A percentile compares a stretch with the other conserved stretches of the same genome.
Conservation (phyloP, 345 rosid species). For the Stellera chamaejasme region DNA sequence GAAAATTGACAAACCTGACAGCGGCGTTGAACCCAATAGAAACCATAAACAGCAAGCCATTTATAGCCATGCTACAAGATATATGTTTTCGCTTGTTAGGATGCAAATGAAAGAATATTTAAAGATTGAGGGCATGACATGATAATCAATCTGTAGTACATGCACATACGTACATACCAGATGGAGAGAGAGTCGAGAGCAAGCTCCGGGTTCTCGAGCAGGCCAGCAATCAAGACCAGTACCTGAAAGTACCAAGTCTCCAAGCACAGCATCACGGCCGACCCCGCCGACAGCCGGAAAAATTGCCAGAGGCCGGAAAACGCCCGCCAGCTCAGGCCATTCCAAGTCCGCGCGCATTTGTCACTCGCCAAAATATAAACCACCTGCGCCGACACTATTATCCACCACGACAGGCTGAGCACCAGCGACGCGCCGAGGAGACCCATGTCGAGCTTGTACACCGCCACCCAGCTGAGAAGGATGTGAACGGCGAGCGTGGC, state of each 20-base stretch:
- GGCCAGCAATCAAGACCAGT: conserved; percentile 64
- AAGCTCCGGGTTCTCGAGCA: conserved; percentile 58
- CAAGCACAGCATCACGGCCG: conserved; percentile 88
- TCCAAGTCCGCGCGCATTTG: conserved; percentile 57
- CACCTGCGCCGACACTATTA: conserved; percentile 54
- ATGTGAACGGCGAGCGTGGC: conserved; percentile 41
- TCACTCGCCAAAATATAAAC: conserved; percentile 38
- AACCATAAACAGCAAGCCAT: conserved; percentile 59
- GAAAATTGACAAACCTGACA: conserved; percentile 44
- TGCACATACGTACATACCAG: conserved; percentile 34
- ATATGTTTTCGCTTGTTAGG: too few species aligned
- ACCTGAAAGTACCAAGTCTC: conserved; percentile 88
- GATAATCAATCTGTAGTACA: too few species aligned
- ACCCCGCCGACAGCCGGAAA: conserved; percentile 54
- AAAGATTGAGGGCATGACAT: too few species aligned
- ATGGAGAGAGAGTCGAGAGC: conserved; percentile 69
- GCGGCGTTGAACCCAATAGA: conserved; percentile 90
- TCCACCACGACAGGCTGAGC: conserved; percentile 82
- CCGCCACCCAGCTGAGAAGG: conserved; percentile 41
- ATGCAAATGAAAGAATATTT: too few species aligned
- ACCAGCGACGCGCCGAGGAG: conserved; percentile 60
- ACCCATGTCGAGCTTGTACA: conserved; percentile 33
- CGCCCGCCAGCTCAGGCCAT: conserved; percentile 44
- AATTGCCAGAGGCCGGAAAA: conserved; percentile 70
- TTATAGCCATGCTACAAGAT: conserved; percentile 41